Evolutionary conservation across 768 basidiomycete species (phyloP).

Genomic region (Sporobolomyces roseus): DNA sequence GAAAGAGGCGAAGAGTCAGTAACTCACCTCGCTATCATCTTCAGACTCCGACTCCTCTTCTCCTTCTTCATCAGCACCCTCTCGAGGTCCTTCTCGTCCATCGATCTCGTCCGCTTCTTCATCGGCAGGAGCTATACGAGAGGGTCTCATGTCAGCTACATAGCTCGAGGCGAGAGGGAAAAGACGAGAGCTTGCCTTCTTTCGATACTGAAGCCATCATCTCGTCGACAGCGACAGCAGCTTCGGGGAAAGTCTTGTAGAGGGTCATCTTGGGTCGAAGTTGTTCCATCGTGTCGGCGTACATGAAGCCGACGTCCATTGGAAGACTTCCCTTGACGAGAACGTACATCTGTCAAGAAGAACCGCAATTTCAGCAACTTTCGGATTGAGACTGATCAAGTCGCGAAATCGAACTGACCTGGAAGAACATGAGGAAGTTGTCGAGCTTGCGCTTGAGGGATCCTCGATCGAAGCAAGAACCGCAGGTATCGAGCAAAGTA

Average conservation of each 20-base stretch:
- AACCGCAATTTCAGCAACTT: background rate
- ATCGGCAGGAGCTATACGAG: constrained; percentile 31
- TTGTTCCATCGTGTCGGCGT: constrained; percentile 89
- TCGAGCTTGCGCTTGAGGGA: constrained; percentile 89
- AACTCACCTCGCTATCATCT: constrained; percentile 28
- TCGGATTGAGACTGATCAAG: background rate
- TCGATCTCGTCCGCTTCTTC: constrained; percentile 43
- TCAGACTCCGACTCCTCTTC: constrained; percentile 26
- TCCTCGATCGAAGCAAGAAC: constrained; percentile 95
- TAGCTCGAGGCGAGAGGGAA: background rate
- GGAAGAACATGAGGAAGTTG: constrained; percentile 86
- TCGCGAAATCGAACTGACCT: constrained; percentile 55
- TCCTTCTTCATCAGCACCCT: constrained; percentile 36
- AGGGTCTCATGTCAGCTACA: background rate
- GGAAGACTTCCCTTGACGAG: constrained; percentile 79
- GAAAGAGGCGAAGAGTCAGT: background rate
- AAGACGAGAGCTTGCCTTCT: constrained; percentile 5
- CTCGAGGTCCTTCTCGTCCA: constrained; percentile 17
- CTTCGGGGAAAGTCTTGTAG: constrained; percentile 74
- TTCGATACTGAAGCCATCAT: constrained; percentile 60
- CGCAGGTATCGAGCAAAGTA: constrained; percentile 87
- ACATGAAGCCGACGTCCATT: constrained; percentile 98
- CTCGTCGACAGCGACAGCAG: constrained; percentile 81
- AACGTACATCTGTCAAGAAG: constrained; percentile 62
- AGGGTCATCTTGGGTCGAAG: constrained; percentile 74